Evolutionary conservation across 2,329 filamentous ascomycete species (phyloP), one percentile per base, ranked within the genome.

Genomic region (Dendrostoma leiphaemia): DNA sequence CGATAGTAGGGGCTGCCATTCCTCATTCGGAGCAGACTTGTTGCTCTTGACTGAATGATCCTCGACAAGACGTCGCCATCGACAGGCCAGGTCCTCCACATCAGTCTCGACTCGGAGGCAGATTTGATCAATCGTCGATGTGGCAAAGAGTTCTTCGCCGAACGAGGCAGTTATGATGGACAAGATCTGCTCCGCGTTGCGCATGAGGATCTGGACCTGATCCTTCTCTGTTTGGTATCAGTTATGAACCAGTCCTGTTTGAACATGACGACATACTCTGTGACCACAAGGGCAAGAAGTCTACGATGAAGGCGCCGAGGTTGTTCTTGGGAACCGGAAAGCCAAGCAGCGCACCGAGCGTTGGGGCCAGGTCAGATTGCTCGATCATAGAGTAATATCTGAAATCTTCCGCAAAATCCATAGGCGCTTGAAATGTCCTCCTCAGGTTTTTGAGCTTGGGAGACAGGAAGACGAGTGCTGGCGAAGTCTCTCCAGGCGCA

Each of bases 291-390:
- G 80, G 76, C 15, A 96, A 73, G 60, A 99, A 87, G 6, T 91
- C 84, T 0, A 83, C 77, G 46, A 97, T 91, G 57, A 97, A 86
- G 1, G 91, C 85, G 1, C 94, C 94, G 0, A 99, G 74, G 59
- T 91, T 97, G 66, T 99, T 99, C 68, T 86, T 84, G 0, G 94
- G 90, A 1, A 95, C 79, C 0, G 94, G 93, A 60, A 99, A 88
- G 0, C 92, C 92, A 41, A 99, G 78, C 28, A 99, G 74, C 1
- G 87, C 91, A 10, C 90, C 91, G 21, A 99, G 75, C 0, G 93
- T 97, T 1, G 94, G 92, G 0, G 90, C 91, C 56, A 99, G 81
- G 69, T 99, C 95, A 1, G 91, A 96, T 72, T 99, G 94, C 66
- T 97, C 90, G n/a, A 97, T 83, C 51, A 77, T 84, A 29, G 77